phyloP scores from a whole-genome alignment of 768 basidiomycete genomes.

The Boletus edulis region DNA sequence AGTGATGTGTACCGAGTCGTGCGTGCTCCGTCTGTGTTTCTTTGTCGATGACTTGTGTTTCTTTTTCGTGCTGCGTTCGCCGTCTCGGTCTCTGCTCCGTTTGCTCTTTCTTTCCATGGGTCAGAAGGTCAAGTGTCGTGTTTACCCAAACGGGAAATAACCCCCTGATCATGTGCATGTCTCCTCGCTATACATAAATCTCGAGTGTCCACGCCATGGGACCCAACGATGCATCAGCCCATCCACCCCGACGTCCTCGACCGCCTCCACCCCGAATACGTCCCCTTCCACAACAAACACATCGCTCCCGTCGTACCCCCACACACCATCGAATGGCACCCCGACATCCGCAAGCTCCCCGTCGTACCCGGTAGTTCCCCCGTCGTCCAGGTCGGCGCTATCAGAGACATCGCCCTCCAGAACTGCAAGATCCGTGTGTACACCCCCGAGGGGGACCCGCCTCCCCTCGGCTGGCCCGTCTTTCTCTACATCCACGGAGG shows the following conservation, averaged over 20 bases:
- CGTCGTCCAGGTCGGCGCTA: constrained; percentile 53
- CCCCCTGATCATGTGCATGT: not conserved
- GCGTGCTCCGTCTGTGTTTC: constrained; percentile 33
- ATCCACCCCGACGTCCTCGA: constrained; percentile 58
- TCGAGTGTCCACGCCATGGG: not conserved
- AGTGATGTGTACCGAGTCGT: constrained; percentile 38
- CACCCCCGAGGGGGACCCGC: constrained; percentile 51
- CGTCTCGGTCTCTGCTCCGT: constrained; percentile 36
- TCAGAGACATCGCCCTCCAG: constrained; percentile 47
- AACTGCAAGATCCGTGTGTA: constrained; percentile 60
- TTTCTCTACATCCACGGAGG: constrained; percentile 76
- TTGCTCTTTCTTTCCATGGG: constrained; percentile 9
- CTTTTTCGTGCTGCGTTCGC: constrained; percentile 53
- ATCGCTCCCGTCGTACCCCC: constrained; percentile 44
- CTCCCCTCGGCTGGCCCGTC: constrained; percentile 61
- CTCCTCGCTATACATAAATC: not conserved
- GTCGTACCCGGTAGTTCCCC: constrained; percentile 54
- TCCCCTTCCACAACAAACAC: constrained; percentile 52
- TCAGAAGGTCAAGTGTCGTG: not conserved
- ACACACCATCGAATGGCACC: constrained; percentile 60
- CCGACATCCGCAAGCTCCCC: constrained; percentile 44
- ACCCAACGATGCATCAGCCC: constrained; percentile 35
- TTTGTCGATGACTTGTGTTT: constrained; percentile 36
- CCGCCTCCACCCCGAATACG: constrained; percentile 62
- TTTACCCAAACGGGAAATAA: not conserved